A percentile compares a stretch with the other conserved stretches of the same genome.
Evolutionary conservation across 1,139 yeast genomes (phyloP).

Genomic region (Eremothecium coryli): DNA sequence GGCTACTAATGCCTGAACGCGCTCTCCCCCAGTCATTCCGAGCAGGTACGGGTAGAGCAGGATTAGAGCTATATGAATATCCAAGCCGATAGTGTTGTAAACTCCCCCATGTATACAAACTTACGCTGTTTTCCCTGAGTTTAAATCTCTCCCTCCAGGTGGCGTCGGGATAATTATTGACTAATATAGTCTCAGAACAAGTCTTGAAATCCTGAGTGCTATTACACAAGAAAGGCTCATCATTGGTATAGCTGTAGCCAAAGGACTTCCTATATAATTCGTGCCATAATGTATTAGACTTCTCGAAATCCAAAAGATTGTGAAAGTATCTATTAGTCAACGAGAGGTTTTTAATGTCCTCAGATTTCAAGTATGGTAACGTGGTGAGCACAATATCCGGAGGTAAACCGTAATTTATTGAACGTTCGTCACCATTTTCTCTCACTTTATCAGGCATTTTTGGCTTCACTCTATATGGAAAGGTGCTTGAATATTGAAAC

Average conservation of each 20-base stretch:
- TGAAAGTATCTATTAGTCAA: slow-evolving; percentile 33
- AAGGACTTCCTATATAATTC: slow-evolving; percentile 43
- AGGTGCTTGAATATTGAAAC: too few relatives aligned
- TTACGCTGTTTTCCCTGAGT: slow-evolving; percentile 36
- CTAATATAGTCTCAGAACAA: slow-evolving; percentile 27
- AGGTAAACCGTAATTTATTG: slow-evolving; percentile 14
- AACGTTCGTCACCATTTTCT: background rate
- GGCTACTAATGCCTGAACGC: slow-evolving; percentile 36
- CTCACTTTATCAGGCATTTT: too few relatives aligned
- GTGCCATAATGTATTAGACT: slow-evolving; percentile 39
- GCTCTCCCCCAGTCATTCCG: slow-evolving; percentile 29
- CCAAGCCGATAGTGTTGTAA: slow-evolving; percentile 51
- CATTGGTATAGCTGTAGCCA: slow-evolving; percentile 32
- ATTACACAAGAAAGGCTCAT: slow-evolving; percentile 34
- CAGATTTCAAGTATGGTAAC: slow-evolving; percentile 33
- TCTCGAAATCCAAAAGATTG: slow-evolving; percentile 28
- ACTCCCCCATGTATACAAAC: slow-evolving; percentile 58
- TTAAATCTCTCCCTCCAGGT: slow-evolving; percentile 47
- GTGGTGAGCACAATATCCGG: slow-evolving; percentile 28
- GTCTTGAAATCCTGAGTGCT: slow-evolving; percentile 19
- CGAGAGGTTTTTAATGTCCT: slow-evolving; percentile 43
- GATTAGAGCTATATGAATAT: slow-evolving; percentile 30
- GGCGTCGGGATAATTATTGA: slow-evolving; percentile 22
- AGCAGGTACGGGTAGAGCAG: slow-evolving; percentile 25
- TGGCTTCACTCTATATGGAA: too few relatives aligned